Conservation (phyloP, 2,329 filamentous ascomycete species). For the Fusarium verrucosum region DNA sequence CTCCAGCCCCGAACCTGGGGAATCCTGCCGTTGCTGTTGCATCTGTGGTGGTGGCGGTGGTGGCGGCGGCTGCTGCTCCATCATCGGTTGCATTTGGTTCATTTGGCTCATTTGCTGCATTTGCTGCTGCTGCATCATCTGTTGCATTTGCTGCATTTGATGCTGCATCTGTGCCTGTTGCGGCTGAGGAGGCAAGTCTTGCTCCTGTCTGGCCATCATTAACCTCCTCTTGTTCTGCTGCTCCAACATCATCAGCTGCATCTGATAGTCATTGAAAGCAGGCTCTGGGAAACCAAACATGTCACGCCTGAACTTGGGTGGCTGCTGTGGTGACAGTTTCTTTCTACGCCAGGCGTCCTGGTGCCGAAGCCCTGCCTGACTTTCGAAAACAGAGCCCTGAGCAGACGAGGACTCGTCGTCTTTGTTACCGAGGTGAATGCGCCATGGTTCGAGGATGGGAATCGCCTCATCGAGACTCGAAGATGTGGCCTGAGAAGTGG, state of each 20-base stretch:
- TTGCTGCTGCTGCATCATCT: constrained; percentile 2
- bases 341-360: constrained; percentile 45
- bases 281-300: constrained; percentile 15
- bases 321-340: constrained; percentile 53
- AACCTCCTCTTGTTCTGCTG: constrained; percentile 88
- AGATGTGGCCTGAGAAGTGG: constrained; percentile 69
- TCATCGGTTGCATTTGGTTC: not conserved
- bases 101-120: not conserved
- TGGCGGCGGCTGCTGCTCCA: no score
- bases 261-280: constrained; percentile 72
- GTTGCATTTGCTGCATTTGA: not conserved
- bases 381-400: constrained; percentile 49
- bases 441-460: constrained; percentile 66
- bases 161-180: no score
- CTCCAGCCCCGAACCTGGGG: not conserved
- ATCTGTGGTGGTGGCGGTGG: not conserved
- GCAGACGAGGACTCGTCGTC: constrained; percentile 37
- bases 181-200: constrained; percentile 62
- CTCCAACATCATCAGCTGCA: constrained; percentile 86
- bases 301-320: not conserved
- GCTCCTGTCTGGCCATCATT: constrained; percentile 82
- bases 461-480: constrained; percentile 64
- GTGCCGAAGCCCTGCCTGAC: constrained; percentile 51
- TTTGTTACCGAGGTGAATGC: constrained; percentile 58
- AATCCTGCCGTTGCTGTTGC: constrained; percentile 10